Base-by-base conservation (phyloP, 129 eudicot genomes). In the Centella asiatica region DNA sequence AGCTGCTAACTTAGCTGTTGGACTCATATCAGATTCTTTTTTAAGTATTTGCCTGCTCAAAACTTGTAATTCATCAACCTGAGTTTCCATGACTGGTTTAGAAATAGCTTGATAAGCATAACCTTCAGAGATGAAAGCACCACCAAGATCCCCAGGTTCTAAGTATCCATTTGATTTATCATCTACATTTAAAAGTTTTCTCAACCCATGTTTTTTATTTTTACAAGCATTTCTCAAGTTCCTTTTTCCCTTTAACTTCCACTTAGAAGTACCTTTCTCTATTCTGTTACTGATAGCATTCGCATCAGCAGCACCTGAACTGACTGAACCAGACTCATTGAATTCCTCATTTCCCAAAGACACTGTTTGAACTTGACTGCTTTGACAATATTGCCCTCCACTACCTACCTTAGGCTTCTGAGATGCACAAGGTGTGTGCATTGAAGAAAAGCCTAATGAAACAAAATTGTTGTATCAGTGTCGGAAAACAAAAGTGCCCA, bases 231-330 rank as follows among this genome's bases (percentile, higher is more conserved):
- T 67, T 48, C 95, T 80, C 2, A 79, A 76, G 37, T 84, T 88
- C 36, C 92, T 60, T 69, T 78, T 89, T 57, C 95, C 83, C 78
- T 85, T 85, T 26, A 58, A 62, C 71, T 80, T 83, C 95, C 92
- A 83, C 61, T 76, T 68, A 40, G 88, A 80, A 26, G 86, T 65
- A 45, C 83, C 78, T 58, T 74, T 72, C 44, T 79, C 76, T 14
- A 70, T 47, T 23, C 52, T 45, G 1, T 58, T 77, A 78, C 40
- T 75, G 26, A 67, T 36, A 46, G 19, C 28, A 4, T 66, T 51
- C 22, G 59, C 19, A 34, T 57, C 76, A 37, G 65, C 82, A 51
- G 77, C 76, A 42, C 85, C 85, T 9, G 82, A 85, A 62, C 73
- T 69, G 47, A 72, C 65, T 4, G 78, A 76, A 50, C 79, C 94